phyloP scores from a whole-genome alignment of 768 basidiomycete species.

The Coprinopsis cinerea region DNA sequence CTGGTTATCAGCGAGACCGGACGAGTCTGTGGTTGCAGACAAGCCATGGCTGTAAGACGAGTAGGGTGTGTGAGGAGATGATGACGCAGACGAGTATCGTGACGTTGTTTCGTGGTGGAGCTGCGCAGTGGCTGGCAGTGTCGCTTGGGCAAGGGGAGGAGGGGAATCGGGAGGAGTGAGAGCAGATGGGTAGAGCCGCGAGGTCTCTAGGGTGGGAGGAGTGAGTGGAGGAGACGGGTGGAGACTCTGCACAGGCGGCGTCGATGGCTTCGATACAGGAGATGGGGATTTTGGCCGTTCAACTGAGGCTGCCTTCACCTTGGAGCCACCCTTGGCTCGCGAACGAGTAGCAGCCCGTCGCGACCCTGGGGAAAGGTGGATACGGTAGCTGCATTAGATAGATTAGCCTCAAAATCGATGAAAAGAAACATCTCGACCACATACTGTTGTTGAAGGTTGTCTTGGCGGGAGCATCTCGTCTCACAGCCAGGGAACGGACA shows the following conservation, averaged over 20 bases:
- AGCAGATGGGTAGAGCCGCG: conserved; percentile 29
- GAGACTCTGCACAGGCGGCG: background rate
- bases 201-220: conserved; percentile 40
- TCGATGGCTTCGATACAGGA: conserved; percentile 11
- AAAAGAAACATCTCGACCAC: no score
- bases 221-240: conserved; percentile 26
- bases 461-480: conserved; percentile 84
- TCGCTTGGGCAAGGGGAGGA: conserved; percentile 48
- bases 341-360: conserved; percentile 61
- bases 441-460: conserved; percentile 70
- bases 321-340: conserved; percentile 32
- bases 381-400: conserved; percentile 52
- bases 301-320: no score
- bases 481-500: conserved; percentile 96
- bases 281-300: no score
- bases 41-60: conserved; percentile 20
- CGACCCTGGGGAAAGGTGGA: conserved; percentile 77
- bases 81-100: conserved; percentile 36
- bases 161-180: conserved; percentile 50
- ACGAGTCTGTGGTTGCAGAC: conserved; percentile 5
- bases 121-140: conserved; percentile 36
- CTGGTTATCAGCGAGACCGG: background rate
- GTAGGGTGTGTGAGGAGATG: conserved; percentile 40
- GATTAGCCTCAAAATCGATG: conserved; percentile 4
- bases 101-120: conserved; percentile 26